Evolutionary conservation across 306 rosid species (phyloP), one percentile per base, ranked within the genome.

Genomic region (Mimosa pudica): DNA sequence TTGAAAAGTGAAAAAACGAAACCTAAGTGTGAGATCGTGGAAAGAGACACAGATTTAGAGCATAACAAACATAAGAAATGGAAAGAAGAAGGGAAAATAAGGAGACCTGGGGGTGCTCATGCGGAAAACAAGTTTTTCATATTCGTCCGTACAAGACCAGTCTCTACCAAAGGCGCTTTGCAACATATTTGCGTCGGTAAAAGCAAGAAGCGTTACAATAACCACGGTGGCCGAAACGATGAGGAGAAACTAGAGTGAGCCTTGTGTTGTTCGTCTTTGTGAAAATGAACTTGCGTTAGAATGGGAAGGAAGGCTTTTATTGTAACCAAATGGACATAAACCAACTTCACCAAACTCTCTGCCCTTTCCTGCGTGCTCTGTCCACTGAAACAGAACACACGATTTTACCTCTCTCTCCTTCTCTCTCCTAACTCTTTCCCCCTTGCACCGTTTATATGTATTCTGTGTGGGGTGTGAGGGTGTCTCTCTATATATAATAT

Each of bases 31-130:
- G 5, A 78, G 70, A 58, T 49, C 75, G 17, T 42, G 1, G 70
- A 54, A 32, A 20, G 32, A 10, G 8, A 47, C 2, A 10, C 65
- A 72, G 58, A 48, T 78, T 47, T 38, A 24, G 17, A 79, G 58
- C 45, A 51, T 58, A 55, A 33, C 13, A 4, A 51, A 32, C 4
- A 44, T 36, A 75, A 51, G 30, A 51, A 41, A 51, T 51, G 1
- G 16, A 45, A 57, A 4, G 4, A 76, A 42, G 2, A n/a, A 16
- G 66, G 78, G 4, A 14, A 30, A 30, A 77, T 49, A 65, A 65
- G 63, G 66, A 41, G 81, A 95, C 98, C 98, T 91, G 17, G 99
- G 99, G 9, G 96, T 86, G 89, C 86, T 89, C 97, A 95, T 92
- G 48, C 97, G 81, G 58, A 86, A 83, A 6, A 95, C 70, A 36